Percentiles rank a stretch among this genome's conserved stretches.
Evolutionary conservation across 192 early-diverging fungal species (phyloP).

Genomic region (Backusella macrospora): DNA sequence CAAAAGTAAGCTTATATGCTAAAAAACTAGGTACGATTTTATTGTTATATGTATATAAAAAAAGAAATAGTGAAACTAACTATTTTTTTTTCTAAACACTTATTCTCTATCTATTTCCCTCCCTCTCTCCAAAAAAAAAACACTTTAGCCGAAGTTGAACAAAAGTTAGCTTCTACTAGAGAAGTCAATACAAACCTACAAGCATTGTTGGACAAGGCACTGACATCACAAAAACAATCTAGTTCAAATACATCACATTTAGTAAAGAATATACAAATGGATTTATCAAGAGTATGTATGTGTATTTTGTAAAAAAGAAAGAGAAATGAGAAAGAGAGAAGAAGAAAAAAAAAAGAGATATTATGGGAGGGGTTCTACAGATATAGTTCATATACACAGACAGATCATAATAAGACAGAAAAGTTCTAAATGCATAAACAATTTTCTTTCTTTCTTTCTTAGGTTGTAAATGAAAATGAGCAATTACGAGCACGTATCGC

Average conservation of each 20-base stretch:
- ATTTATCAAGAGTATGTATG: constrained; percentile 51
- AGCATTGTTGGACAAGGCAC: constrained; percentile 50
- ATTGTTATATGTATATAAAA: too few relatives aligned
- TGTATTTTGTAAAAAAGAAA: background rate
- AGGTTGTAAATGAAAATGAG: constrained; percentile 55
- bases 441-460: background rate
- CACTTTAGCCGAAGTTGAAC: constrained; percentile 54
- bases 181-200: constrained; percentile 61
- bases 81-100: background rate
- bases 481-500: constrained; percentile 51
- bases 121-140: background rate
- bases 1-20: constrained; percentile 56
- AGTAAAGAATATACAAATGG: constrained; percentile 59
- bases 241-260: constrained; percentile 61
- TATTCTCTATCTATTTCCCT: background rate
- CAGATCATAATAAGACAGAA: too few relatives aligned
- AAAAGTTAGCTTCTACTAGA: constrained; percentile 54
- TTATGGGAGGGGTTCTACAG: background rate
- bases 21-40: constrained; percentile 46
- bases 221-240: constrained; percentile 57
- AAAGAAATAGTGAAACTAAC: background rate
- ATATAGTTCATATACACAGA: background rate
- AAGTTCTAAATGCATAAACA: background rate
- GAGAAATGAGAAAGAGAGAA: too few relatives aligned
- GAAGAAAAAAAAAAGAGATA: background rate